Conservation (phyloP, 495 filamentous ascomycete genomes). For the Astrothelium subdiscretum region DNA sequence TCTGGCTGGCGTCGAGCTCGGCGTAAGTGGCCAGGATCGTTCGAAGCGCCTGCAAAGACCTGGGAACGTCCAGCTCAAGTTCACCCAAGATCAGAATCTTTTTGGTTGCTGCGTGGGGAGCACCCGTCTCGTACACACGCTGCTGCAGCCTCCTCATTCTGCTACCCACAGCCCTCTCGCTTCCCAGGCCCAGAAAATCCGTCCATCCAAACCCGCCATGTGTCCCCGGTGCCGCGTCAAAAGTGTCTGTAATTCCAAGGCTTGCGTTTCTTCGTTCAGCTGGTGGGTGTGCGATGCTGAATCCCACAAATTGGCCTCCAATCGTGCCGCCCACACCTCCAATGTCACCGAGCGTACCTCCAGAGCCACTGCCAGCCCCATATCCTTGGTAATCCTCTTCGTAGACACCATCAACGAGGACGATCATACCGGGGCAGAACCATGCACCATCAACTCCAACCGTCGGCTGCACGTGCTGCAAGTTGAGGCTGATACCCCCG, state of each 20-base stretch:
- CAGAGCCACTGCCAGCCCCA: constrained; percentile 42
- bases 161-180: constrained; percentile 69
- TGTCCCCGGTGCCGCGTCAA: constrained; percentile 46
- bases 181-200: constrained; percentile 86
- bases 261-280: constrained; percentile 73
- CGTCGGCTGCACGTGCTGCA: constrained; percentile 67
- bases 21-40: constrained; percentile 64
- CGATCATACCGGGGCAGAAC: constrained; percentile 90
- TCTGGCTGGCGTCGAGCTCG: constrained; percentile 45
- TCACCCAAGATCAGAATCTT: constrained; percentile 69
- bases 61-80: constrained; percentile 71
- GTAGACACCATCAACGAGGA: constrained; percentile 85
- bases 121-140: constrained; percentile 28
- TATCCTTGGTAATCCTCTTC: constrained; percentile 65
- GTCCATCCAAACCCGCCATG: constrained; percentile 77
- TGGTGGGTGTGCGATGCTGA: constrained; percentile 79
- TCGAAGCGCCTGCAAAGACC: constrained; percentile 60
- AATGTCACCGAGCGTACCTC: constrained; percentile 47
- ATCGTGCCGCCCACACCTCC: constrained; percentile 79
- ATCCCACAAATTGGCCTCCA: constrained; percentile 77
- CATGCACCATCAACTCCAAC: constrained; percentile 70
- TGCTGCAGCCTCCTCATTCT: constrained; percentile 62
- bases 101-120: constrained; percentile 21
- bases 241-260: constrained; percentile 49
- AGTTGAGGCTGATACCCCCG: constrained; percentile 73